These are phyloP conservation scores for Trichoderma parareesei DNA, from an alignment of 495 filamentous ascomycete species.

Conservation along the genomic window DNA sequence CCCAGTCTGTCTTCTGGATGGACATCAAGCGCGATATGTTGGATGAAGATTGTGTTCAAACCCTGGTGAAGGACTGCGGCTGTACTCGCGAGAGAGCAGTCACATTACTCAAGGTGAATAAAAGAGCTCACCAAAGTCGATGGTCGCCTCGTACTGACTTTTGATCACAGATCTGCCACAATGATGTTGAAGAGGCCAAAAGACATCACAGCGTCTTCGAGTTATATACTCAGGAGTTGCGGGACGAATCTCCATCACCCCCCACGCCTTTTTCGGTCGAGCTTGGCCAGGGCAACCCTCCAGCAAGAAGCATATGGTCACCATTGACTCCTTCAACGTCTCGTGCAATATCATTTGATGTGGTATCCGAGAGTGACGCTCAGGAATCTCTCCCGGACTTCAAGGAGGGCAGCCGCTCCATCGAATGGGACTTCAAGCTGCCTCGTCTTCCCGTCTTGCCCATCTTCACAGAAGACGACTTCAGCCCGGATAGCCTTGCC, in stretches of 20 bases:
- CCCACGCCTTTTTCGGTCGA: neutral
- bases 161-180: neutral
- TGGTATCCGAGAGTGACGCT: neutral
- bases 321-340: neutral
- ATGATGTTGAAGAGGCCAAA: neutral
- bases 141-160: neutral
- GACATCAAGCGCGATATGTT: neutral
- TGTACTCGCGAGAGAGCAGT: neutral
- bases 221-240: neutral
- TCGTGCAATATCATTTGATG: neutral
- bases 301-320: neutral
- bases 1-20: neutral
- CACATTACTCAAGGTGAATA: neutral
- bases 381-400: neutral
- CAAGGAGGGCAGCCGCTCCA: neutral
- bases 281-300: neutral
- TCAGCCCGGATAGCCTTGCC: constrained; percentile 19
- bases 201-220: neutral
- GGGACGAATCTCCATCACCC: neutral
- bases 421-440: constrained; percentile 11
- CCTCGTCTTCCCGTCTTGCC: constrained; percentile 13
- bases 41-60: neutral
- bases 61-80: neutral
- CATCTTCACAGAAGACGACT: constrained; percentile 10
- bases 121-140: no score